Evolutionary conservation across 2,329 filamentous ascomycete species (phyloP), one percentile per base, ranked within the genome.

Genomic region (Aspergillus alliaceus): DNA sequence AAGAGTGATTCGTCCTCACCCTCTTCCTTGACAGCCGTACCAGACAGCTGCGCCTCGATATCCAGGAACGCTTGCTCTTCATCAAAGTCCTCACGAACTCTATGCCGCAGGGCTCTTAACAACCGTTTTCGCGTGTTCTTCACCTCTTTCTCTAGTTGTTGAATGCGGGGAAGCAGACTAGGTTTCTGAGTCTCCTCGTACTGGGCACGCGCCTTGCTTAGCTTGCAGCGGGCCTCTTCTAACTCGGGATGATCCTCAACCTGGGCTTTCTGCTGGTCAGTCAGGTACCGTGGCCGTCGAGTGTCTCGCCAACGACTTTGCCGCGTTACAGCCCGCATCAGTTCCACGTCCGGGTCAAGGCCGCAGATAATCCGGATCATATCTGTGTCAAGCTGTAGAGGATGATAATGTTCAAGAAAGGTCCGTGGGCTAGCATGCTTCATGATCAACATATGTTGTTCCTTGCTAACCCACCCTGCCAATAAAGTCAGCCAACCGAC

Each of bases 371-470:
- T 31, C 25, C 48, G 47, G 20, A 57, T 57, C 54, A 60, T 61
- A 52, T 62, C 57, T 3, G 58, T 62, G 47, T 60, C 57, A 34
- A 62, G 18, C 25, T 59, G 53, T 32, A 57, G 32, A 29, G 62
- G 51, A 56, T 56, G 58, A 53, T 66, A 63, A 49, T 63, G 57
- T 34, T 66, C 51, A 4, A 66, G 42, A 56, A 66, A 66, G 25
- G 53, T 64, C 24, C 57, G 55, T 31, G 50, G 37, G 32, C 52
- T 59, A 22, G 59, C 50, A 47, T 65, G 59, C 46, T 65, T 65
- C 46, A 65, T 65, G 29, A 63, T 65, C 53, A 65, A 51, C 34
- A 53, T 57, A 37, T 58, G 53, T 44, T 62, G 40, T 32, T 56
- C 57, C 53, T 65, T 54, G 40, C 61, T 63, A 8, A 62, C 55